Conservation (phyloP, 2,329 filamentous ascomycete species). For the Lecanicillium sp. region DNA sequence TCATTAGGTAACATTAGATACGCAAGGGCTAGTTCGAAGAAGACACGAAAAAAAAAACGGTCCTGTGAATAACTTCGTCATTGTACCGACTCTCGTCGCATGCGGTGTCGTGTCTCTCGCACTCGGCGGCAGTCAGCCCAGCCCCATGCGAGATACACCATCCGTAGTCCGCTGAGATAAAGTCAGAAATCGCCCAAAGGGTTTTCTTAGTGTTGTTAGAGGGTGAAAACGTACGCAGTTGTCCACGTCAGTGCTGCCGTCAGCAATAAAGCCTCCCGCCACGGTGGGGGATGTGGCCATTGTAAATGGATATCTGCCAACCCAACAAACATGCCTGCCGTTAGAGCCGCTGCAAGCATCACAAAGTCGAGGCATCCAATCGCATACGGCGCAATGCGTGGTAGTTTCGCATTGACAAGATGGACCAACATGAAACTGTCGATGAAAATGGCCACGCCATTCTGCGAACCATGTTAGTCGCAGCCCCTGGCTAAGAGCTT, state of each 20-base stretch:
- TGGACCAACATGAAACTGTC: slow-evolving; percentile 6
- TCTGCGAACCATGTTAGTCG: background rate
- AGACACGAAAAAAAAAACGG: no score
- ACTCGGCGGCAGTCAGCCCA: slow-evolving; percentile 2
- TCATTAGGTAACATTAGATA: no score
- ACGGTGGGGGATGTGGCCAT: slow-evolving; percentile 3
- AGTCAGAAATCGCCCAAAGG: background rate
- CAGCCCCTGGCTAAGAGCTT: no score
- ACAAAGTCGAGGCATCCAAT: slow-evolving; percentile 7
- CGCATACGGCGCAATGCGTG: slow-evolving; percentile 5
- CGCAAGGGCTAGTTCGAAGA: no score
- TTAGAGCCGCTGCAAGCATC: slow-evolving; percentile 6
- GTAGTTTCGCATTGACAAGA: slow-evolving; percentile 5
- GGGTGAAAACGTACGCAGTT: slow-evolving; percentile 1
- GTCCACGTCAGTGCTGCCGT: slow-evolving; percentile 6
- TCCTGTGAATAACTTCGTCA: no score
- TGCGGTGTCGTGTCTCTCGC: slow-evolving; percentile 1
- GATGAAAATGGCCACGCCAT: slow-evolving; percentile 7
- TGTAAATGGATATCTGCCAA: slow-evolving; percentile 2
- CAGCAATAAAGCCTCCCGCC: slow-evolving; percentile 5
- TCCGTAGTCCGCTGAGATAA: background rate
- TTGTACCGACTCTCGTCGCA: no score
- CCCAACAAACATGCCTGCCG: slow-evolving; percentile 6
- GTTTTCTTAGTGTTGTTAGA: background rate
- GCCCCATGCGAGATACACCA: slow-evolving; percentile 4